Conservation (phyloP, 2,329 filamentous ascomycete species). For the Helotiales sp. region DNA sequence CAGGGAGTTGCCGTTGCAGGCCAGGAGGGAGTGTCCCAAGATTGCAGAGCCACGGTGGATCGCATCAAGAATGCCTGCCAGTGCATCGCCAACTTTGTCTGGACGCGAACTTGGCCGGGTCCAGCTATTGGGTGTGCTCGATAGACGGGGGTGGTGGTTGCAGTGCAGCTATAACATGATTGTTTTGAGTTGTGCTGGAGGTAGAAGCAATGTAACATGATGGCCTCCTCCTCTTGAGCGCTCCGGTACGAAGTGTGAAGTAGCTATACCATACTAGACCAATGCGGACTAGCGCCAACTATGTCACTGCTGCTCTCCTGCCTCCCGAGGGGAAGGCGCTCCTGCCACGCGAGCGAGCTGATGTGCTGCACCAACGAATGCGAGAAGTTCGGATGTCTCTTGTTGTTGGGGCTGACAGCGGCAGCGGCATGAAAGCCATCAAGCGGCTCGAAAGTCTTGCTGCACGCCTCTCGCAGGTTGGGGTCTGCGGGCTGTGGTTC, state of each 20-base stretch:
- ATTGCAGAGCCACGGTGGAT: constrained; percentile 6
- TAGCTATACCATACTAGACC: no score
- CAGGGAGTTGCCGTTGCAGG: constrained; percentile 4
- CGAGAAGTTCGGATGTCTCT: neutral
- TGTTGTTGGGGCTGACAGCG: neutral
- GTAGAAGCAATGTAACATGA: neutral
- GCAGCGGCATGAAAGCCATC: neutral
- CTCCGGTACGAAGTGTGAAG: no score
- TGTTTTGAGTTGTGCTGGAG: neutral
- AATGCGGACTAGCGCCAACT: no score
- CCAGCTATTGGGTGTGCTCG: neutral
- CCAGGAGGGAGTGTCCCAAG: constrained; percentile 10
- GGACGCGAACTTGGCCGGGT: neutral
- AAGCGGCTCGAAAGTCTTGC: neutral
- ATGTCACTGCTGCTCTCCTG: no score
- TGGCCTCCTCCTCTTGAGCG: no score
- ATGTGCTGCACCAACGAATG: neutral
- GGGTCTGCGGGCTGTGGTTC: neutral
- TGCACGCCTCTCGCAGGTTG: neutral
- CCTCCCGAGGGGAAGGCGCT: no score
- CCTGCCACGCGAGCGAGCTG: neutral
- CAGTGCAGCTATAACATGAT: neutral
- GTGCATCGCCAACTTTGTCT: constrained; percentile 4
- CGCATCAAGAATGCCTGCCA: constrained; percentile 10
- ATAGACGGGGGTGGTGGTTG: neutral